Conservation (phyloP, 179 eudicot genomes). For the Drosera spatulata region DNA sequence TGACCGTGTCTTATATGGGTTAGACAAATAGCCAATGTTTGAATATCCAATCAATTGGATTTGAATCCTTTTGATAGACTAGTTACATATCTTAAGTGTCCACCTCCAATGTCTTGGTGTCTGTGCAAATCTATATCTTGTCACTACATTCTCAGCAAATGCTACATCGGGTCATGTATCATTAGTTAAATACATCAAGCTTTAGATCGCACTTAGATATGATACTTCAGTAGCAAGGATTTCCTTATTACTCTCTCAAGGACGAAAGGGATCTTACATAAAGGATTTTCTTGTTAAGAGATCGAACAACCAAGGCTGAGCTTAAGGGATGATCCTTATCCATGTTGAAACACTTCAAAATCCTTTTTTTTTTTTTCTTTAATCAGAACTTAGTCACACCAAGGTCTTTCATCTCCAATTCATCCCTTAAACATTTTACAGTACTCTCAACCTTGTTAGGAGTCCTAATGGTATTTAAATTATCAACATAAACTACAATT, state of each 20-base stretch:
- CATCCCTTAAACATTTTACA: not conserved
- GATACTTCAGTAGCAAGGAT: slow-evolving; percentile 1
- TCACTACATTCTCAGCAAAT: too few species aligned
- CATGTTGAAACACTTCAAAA: slow-evolving; percentile 4
- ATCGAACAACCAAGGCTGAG: slow-evolving; percentile 2
- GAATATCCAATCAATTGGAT: too few species aligned
- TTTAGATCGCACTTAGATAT: slow-evolving; percentile 4
- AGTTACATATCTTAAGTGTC: too few species aligned
- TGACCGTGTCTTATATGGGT: too few species aligned
- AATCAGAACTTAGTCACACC: too few species aligned
- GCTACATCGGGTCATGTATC: too few species aligned
- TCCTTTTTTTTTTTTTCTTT: too few species aligned
- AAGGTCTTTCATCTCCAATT: slow-evolving; percentile 2
- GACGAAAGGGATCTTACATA: slow-evolving; percentile 2
- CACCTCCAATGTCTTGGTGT: too few species aligned
- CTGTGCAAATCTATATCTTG: too few species aligned
- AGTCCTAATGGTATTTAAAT: slow-evolving; percentile 1
- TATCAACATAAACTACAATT: slow-evolving; percentile 1
- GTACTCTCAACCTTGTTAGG: not conserved
- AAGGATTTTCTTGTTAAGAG: slow-evolving; percentile 3
- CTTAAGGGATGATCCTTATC: slow-evolving; percentile 5
- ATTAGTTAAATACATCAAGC: not conserved
- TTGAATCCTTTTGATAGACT: too few species aligned
- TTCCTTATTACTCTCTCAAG: slow-evolving; percentile 1
- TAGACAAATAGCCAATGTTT: too few species aligned